phyloP scores from a whole-genome alignment of 2,329 filamentous ascomycete genomes.

The Fusarium liriodendri region DNA sequence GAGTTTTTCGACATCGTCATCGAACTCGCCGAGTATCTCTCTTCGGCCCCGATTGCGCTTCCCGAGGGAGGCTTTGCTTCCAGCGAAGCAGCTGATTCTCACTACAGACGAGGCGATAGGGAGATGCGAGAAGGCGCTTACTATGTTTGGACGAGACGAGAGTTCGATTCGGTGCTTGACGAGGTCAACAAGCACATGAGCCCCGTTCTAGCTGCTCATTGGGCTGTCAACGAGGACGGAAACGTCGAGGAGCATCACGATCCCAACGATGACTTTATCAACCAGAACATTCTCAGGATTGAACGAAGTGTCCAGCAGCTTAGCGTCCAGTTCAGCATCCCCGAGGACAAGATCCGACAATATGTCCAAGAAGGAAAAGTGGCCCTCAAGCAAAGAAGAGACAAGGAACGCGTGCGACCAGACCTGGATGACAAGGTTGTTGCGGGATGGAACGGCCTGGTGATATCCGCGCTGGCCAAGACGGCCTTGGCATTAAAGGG shows the following conservation, averaged over 20 bases:
- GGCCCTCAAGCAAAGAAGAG: constrained; percentile 77
- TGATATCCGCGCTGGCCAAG: constrained; percentile 84
- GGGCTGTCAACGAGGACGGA: constrained; percentile 84
- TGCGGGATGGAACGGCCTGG: constrained; percentile 88
- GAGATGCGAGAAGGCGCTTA: constrained; percentile 93
- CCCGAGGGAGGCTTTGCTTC: constrained; percentile 82
- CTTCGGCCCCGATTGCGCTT: constrained; percentile 74
- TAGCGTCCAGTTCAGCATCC: constrained; percentile 78
- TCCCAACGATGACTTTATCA: constrained; percentile 92
- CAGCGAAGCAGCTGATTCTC: constrained; percentile 91
- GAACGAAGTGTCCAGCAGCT: constrained; percentile 75
- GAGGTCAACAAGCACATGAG: constrained; percentile 66
- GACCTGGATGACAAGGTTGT: constrained; percentile 90
- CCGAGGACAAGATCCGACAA: constrained; percentile 74
- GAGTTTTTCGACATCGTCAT: constrained; percentile 83
- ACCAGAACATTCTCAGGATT: constrained; percentile 88
- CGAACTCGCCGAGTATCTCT: constrained; percentile 89
- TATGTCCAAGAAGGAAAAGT: constrained; percentile 75
- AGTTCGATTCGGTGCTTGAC: constrained; percentile 80
- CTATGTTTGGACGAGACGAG: constrained; percentile 92
- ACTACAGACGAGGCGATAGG: constrained; percentile 76
- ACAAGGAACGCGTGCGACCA: constrained; percentile 80
- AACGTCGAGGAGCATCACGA: constrained; percentile 88
- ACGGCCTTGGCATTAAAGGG: constrained; percentile 75
- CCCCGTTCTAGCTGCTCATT: constrained; percentile 83